These are phyloP conservation scores for Pichia sp. DNA, from an alignment of 1,139 yeast species.

Conservation along the genomic window DNA sequence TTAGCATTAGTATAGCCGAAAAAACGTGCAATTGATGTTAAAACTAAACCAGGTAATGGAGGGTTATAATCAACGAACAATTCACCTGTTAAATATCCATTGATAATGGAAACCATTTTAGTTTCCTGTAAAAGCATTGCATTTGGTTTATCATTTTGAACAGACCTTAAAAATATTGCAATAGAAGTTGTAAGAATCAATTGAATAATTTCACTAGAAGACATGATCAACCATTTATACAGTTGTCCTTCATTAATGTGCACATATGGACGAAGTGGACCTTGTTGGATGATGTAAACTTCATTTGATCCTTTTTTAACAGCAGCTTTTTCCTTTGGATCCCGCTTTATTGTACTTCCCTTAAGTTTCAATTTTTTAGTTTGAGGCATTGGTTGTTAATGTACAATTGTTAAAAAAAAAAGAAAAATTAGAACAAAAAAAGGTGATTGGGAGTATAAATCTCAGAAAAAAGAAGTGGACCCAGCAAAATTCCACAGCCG, in stretches of 20 bases:
- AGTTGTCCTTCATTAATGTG: slow-evolving; percentile 2
- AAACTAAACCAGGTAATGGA: slow-evolving; percentile 50
- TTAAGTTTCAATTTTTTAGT: too few species aligned
- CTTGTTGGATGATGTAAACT: slow-evolving; percentile 2
- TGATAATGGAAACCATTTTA: slow-evolving; percentile 35
- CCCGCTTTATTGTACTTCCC: neutral
- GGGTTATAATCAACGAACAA: slow-evolving; percentile 60
- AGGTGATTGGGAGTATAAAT: too few species aligned
- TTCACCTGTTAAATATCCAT: slow-evolving; percentile 54
- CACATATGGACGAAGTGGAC: slow-evolving; percentile 11
- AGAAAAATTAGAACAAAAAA: too few species aligned
- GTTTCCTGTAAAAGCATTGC: slow-evolving; percentile 56
- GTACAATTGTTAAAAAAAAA: too few species aligned
- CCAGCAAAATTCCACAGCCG: too few species aligned
- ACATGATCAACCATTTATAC: slow-evolving; percentile 2
- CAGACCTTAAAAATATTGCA: slow-evolving; percentile 31
- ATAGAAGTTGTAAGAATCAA: neutral
- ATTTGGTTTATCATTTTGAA: slow-evolving; percentile 35
- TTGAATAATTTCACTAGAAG: slow-evolving; percentile 5
- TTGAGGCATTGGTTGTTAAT: too few species aligned
- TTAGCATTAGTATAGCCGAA: slow-evolving; percentile 33
- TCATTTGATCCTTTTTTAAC: neutral
- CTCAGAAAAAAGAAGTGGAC: too few species aligned
- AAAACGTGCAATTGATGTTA: slow-evolving; percentile 36
- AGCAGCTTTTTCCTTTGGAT: neutral